Conservation (phyloP, 2,329 filamentous ascomycete genomes). For the Nothophaeocryptopus gaeumannii region DNA sequence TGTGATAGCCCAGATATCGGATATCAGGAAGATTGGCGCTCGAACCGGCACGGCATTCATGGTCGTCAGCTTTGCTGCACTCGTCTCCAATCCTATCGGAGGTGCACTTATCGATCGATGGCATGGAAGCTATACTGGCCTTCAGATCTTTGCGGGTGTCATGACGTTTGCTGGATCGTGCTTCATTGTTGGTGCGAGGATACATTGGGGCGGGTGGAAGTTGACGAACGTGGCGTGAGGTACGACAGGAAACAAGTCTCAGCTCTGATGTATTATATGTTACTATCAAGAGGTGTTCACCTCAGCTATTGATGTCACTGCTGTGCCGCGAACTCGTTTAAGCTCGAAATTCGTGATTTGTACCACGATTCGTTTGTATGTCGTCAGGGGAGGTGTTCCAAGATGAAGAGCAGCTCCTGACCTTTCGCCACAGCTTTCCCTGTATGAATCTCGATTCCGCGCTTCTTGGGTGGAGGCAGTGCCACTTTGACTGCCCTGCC, state of each 20-base stretch:
- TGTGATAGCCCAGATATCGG: slow-evolving; percentile 66
- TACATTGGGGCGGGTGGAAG: slow-evolving; percentile 8
- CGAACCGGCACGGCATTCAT: slow-evolving; percentile 64
- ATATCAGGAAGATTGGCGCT: slow-evolving; percentile 66
- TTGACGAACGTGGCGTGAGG: no score
- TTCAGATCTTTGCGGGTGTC: slow-evolving; percentile 65
- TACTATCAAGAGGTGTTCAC: no score
- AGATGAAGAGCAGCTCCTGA: slow-evolving; percentile 7
- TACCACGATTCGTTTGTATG: slow-evolving; percentile 10
- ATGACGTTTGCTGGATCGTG: slow-evolving; percentile 45
- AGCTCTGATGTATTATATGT: no score
- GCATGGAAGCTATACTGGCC: slow-evolving; percentile 54
- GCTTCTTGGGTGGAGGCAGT: slow-evolving; percentile 4
- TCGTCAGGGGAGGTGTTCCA: slow-evolving; percentile 7
- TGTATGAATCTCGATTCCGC: slow-evolving; percentile 2
- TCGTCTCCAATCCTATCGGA: slow-evolving; percentile 52
- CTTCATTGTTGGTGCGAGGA: slow-evolving; percentile 40
- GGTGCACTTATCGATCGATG: slow-evolving; percentile 52
- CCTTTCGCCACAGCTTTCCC: slow-evolving; percentile 1
- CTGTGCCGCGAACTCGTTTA: background rate
- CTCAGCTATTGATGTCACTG: no score
- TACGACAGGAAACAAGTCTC: no score
- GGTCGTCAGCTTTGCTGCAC: slow-evolving; percentile 59
- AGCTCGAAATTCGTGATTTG: slow-evolving; percentile 6
- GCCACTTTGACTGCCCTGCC: slow-evolving; percentile 1